Conservation (phyloP, 352 stramenopile species). For the Globisporangium perplexum region DNA sequence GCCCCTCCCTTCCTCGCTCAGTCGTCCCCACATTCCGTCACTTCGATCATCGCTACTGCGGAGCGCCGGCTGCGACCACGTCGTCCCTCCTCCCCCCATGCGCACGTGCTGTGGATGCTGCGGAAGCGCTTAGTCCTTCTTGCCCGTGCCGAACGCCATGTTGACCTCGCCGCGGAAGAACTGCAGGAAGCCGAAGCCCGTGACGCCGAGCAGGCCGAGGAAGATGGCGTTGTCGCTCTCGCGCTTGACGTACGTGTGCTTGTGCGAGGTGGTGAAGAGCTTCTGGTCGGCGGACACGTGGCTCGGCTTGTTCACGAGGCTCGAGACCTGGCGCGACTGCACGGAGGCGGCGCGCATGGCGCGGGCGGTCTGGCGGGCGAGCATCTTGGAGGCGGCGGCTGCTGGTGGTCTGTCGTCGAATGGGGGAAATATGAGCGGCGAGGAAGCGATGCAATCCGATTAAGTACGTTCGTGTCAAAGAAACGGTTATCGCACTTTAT, state of each 20-base stretch:
- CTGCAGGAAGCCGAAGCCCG: conserved; percentile 53
- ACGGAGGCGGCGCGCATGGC: conserved; percentile 17
- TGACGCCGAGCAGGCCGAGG: conserved; percentile 28
- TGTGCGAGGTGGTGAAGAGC: conserved; percentile 55
- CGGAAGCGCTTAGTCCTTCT: conserved; percentile 54
- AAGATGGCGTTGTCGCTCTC: conserved; percentile 43
- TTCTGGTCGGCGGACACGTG: conserved; percentile 53
- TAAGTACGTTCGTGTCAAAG: no score
- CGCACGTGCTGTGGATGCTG: background rate
- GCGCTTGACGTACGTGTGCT: conserved; percentile 65
- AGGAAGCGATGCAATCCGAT: no score
- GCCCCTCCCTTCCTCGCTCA: background rate
- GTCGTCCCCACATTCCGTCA: no score
- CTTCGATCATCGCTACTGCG: background rate
- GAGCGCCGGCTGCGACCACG: background rate
- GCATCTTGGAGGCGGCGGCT: conserved; percentile 22
- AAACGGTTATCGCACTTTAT: no score
- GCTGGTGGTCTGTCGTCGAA: background rate
- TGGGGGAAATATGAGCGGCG: background rate
- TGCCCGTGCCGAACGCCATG: conserved; percentile 63
- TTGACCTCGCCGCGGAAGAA: conserved; percentile 53
- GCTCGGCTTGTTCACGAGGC: conserved; percentile 69
- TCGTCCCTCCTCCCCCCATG: background rate
- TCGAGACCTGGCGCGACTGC: conserved; percentile 43
- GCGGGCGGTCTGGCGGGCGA: conserved; percentile 47